These are phyloP conservation scores for Myxozyma nipponensis DNA, from an alignment of 805 yeast species.

Conservation along the genomic window DNA sequence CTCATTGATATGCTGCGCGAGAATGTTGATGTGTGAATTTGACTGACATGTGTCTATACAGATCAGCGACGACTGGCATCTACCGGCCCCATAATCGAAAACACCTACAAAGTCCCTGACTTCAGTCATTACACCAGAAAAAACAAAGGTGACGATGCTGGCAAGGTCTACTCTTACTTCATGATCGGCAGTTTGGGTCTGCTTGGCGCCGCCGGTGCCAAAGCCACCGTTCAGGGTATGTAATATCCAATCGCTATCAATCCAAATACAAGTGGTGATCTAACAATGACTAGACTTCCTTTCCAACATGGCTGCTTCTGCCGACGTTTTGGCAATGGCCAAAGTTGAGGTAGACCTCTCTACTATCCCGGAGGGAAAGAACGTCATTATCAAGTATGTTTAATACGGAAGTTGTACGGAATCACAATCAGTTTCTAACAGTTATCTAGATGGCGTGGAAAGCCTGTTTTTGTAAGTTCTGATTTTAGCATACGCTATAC, in stretches of 20 bases:
- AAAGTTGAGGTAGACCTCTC: slow-evolving; percentile 95
- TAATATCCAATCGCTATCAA: not conserved
- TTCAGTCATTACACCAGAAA: slow-evolving; percentile 56
- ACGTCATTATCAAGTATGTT: slow-evolving; percentile 75
- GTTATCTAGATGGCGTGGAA: slow-evolving; percentile 85
- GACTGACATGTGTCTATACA: not conserved
- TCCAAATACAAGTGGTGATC: not conserved
- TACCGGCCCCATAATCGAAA: slow-evolving; percentile 26
- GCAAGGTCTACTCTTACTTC: slow-evolving; percentile 88
- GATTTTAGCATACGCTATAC: not conserved
- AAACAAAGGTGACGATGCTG: slow-evolving; percentile 63
- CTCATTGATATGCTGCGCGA: not conserved
- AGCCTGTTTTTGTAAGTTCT: slow-evolving; percentile 71
- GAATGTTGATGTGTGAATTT: not conserved
- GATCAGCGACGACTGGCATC: slow-evolving; percentile 28
- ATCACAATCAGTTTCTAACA: not conserved
- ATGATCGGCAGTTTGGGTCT: slow-evolving; percentile 95
- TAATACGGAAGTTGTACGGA: not conserved
- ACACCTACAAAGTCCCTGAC: slow-evolving; percentile 32
- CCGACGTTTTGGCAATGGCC: slow-evolving; percentile 98
- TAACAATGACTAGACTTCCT: slow-evolving; percentile 52
- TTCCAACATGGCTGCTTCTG: slow-evolving; percentile 93
- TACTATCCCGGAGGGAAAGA: slow-evolving; percentile 95
- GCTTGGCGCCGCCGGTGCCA: slow-evolving; percentile 85
- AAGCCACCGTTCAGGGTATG: slow-evolving; percentile 61